Conservation (phyloP, 148 eudicot species). For the Camellia granthamiana region DNA sequence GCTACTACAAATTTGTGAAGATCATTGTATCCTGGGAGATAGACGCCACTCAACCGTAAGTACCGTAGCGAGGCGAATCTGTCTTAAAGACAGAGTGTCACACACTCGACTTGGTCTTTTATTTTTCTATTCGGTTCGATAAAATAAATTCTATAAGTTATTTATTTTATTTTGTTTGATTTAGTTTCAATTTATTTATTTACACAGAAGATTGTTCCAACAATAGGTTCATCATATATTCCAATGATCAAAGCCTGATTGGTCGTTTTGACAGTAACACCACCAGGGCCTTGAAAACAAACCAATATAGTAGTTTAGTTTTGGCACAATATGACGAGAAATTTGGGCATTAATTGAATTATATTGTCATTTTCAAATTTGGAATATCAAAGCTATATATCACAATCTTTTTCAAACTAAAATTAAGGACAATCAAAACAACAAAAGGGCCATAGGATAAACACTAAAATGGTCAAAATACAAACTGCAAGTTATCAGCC, state of each 20-base stretch:
- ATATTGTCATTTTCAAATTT: not conserved
- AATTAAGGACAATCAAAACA: not conserved
- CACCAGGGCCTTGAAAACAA: conserved; percentile 46
- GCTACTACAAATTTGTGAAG: too few relatives aligned
- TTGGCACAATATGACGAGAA: not conserved
- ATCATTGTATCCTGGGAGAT: too few relatives aligned
- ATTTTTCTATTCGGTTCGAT: too few relatives aligned
- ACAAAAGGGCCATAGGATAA: not conserved
- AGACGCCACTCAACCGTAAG: too few relatives aligned
- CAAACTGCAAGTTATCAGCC: not conserved
- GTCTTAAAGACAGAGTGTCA: too few relatives aligned
- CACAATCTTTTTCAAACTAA: not conserved
- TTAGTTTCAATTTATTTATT: too few relatives aligned
- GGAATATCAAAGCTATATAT: not conserved
- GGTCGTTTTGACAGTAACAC: conserved; percentile 50
- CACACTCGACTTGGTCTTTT: too few relatives aligned
- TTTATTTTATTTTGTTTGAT: too few relatives aligned
- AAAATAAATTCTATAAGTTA: too few relatives aligned
- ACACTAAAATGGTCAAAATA: not conserved
- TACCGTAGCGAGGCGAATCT: too few relatives aligned
- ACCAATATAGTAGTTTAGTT: not conserved
- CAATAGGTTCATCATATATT: conserved; percentile 44
- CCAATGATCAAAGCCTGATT: conserved; percentile 45
- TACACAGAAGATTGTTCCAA: too few relatives aligned
- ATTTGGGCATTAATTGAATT: not conserved